Conservation (phyloP, 2,329 filamentous ascomycete genomes). For the Xylariaceae sp. region DNA sequence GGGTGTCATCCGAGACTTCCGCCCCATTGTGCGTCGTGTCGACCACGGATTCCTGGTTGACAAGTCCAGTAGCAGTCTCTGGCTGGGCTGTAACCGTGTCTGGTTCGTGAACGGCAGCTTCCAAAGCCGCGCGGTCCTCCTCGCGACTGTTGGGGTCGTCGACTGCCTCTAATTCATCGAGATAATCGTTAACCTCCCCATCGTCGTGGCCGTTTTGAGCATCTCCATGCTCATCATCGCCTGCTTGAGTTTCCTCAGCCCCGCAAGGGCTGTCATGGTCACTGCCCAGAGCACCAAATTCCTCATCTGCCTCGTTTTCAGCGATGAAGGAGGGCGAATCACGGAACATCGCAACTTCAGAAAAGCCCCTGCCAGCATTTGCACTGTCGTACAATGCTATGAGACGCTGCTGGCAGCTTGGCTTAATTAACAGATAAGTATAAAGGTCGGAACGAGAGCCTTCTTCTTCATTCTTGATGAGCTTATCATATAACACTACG, state of each 20-base stretch:
- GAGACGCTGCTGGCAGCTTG: slow-evolving; percentile 32
- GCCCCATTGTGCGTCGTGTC: slow-evolving; percentile 14
- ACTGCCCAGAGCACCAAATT: slow-evolving; percentile 2
- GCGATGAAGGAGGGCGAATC: slow-evolving; percentile 19
- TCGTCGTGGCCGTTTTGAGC: background rate
- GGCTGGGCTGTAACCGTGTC: too few species aligned
- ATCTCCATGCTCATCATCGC: slow-evolving; percentile 4
- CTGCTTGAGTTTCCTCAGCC: background rate
- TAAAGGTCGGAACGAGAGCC: slow-evolving; percentile 28
- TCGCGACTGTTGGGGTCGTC: too few species aligned
- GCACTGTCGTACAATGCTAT: slow-evolving; percentile 32
- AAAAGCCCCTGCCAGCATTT: slow-evolving; percentile 30
- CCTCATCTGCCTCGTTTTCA: slow-evolving; percentile 5
- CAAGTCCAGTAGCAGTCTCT: too few species aligned
- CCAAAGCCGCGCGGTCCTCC: too few species aligned
- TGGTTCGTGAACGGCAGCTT: too few species aligned
- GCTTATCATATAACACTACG: slow-evolving; percentile 30
- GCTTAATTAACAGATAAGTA: slow-evolving; percentile 33
- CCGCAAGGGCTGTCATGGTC: background rate
- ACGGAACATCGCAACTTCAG: slow-evolving; percentile 33
- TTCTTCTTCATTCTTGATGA: slow-evolving; percentile 29
- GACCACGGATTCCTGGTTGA: too few species aligned
- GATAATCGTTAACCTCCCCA: background rate
- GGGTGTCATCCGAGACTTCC: slow-evolving; percentile 23
- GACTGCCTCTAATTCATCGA: background rate